Percentiles rank a stretch among this genome's conserved stretches.
Evolutionary conservation across 306 rosid species (phyloP).

Genomic region (Vigna trinervia): DNA sequence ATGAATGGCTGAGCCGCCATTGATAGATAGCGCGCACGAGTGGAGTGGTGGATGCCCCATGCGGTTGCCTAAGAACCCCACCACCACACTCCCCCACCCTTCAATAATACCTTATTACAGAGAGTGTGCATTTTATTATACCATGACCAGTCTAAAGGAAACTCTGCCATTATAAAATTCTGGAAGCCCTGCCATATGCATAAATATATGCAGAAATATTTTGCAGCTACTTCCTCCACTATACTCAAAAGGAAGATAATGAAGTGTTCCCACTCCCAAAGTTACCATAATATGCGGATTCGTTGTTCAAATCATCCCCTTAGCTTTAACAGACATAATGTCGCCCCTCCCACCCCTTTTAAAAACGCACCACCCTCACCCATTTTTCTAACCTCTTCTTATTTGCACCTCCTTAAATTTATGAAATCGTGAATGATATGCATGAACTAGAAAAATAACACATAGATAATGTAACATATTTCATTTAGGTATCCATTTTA

Average conservation of each 20-base stretch:
- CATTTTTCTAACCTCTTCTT: too few species aligned
- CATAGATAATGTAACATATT: not conserved
- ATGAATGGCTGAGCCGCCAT: constrained; percentile 57
- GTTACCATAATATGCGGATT: constrained; percentile 43
- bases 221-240: constrained; percentile 35
- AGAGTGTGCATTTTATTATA: not conserved
- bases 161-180: constrained; percentile 13
- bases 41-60: constrained; percentile 62
- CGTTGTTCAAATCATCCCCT: constrained; percentile 41
- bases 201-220: constrained; percentile 27
- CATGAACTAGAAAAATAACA: not conserved
- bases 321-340: constrained; percentile 71
- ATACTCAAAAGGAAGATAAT: constrained; percentile 47
- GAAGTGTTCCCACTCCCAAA: constrained; percentile 55
- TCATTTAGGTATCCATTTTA: too few species aligned
- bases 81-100: not conserved
- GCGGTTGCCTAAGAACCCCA: constrained; percentile 43
- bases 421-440: not conserved
- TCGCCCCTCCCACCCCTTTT: constrained; percentile 56
- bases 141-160: not conserved
- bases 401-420: not conserved
- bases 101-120: constrained; percentile 8
- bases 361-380: constrained; percentile 50
- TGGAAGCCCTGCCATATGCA: not conserved
- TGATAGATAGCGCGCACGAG: constrained; percentile 80